Evolutionary conservation across 768 basidiomycete genomes (phyloP), one percentile per base, ranked within the genome.

Genomic region (Amanita fuliginea): DNA sequence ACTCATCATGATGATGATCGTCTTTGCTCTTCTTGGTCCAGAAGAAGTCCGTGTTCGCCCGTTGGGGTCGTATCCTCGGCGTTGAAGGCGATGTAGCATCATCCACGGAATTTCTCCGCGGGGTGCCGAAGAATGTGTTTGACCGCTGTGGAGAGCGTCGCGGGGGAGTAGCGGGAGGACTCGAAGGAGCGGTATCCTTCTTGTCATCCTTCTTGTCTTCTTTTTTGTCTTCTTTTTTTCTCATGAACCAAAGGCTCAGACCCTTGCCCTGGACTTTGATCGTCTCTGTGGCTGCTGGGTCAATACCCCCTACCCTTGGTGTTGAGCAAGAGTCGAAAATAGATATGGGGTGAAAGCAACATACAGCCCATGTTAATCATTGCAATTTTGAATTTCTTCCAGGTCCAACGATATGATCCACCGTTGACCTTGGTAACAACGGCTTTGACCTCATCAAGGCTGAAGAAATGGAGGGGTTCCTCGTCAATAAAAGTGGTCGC

Each of bases 301-400:
- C 85, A 37, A 88, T 80, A 13, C 76, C 72, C 86, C 86, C 86
- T 28, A 11, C 33, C 2, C 13, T 28, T 8, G 3, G 8, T n/a
- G 16, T 11, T 40, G 45, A 53, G 46, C 24, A 44, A 47, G 35
- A 39, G 40, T 7, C n/a, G 13, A 26, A 28, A 11, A 22, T 24
- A 11, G 42, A 21, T n/a, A 14, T 16, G 34, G 50, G 2, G 6
- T 28, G n/a, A 47, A 32, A 41, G 21, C 36, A 26, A 26, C 86
- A 62, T 57, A 88, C 86, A 88, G 40, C 85, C 83, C 83, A 89
- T 84, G 62, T 78, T 88, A 51, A 72, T 67, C 77, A 89, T 81
- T 3, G 86, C 86, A 47, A 83, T 70, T 64, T 74, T 80, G 67
- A 83, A 89, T 56, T 78, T 84, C 67, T 86, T 85, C 86, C 86